These are phyloP conservation scores for Colletotrichum karsti DNA, from an alignment of 2,329 filamentous ascomycete species.

Conservation along the genomic window DNA sequence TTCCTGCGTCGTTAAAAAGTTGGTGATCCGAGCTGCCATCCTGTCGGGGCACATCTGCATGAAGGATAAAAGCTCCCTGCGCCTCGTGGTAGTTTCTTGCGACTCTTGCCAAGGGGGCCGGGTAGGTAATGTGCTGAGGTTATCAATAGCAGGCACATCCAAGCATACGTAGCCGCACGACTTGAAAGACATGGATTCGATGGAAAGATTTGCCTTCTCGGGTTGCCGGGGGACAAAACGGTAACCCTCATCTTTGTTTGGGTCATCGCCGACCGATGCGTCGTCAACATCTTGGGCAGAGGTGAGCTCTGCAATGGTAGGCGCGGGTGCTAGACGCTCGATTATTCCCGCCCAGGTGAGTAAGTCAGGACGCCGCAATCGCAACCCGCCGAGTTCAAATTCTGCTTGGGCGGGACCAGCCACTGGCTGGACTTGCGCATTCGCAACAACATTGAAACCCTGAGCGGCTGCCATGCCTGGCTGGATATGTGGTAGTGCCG, in stretches of 20 bases:
- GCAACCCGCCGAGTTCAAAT: constrained; percentile 10
- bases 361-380: constrained; percentile 34
- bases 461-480: background rate
- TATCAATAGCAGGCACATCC: constrained; percentile 42
- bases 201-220: constrained; percentile 39
- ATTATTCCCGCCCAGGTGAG: constrained; percentile 52
- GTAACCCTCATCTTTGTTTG: background rate
- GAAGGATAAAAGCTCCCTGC: constrained; percentile 27
- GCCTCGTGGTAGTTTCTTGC: constrained; percentile 13
- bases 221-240: constrained; percentile 34
- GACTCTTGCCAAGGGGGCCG: constrained; percentile 24
- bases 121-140: constrained; percentile 42
- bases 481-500: no score
- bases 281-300: background rate
- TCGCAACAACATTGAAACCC: background rate
- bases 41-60: constrained; percentile 48
- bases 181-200: constrained; percentile 57
- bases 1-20: constrained; percentile 40
- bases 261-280: background rate
- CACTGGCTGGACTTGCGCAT: background rate
- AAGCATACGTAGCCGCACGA: constrained; percentile 70
- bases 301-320: constrained; percentile 38
- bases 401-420: background rate
- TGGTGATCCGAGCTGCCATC: constrained; percentile 44
- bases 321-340: constrained; percentile 49